Conservation (phyloP, 306 rosid species). For the Herpetospermum pedunculosum region DNA sequence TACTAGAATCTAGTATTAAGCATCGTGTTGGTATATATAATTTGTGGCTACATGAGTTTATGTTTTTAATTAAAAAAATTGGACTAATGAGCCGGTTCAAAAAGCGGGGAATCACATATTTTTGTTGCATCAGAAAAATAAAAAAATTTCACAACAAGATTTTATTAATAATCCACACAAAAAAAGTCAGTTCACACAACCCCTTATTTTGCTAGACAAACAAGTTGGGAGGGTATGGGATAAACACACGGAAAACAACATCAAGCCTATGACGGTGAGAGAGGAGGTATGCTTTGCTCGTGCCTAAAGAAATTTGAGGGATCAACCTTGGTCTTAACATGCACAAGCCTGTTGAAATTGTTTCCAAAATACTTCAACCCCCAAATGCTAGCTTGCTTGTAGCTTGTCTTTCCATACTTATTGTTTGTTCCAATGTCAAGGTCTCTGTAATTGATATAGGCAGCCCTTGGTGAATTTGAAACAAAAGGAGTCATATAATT, state of each 20-base stretch:
- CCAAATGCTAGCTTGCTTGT: conserved; percentile 46
- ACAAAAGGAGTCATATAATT: background rate
- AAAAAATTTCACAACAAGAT: background rate
- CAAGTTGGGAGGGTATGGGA: background rate
- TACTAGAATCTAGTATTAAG: too few species aligned
- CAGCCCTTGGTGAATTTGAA: conserved; percentile 41
- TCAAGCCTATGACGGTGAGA: background rate
- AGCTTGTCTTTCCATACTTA: conserved; percentile 11
- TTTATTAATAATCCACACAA: background rate
- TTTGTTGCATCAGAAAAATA: background rate
- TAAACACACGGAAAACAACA: background rate
- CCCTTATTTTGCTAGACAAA: background rate
- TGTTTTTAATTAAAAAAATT: too few species aligned
- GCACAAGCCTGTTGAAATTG: background rate
- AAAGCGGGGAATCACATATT: background rate
- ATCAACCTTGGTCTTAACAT: background rate
- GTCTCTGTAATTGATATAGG: conserved; percentile 17
- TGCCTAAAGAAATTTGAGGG: background rate
- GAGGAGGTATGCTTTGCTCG: conserved; percentile 64
- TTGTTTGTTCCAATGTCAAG: background rate
- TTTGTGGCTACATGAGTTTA: too few species aligned
- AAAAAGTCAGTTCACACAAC: background rate
- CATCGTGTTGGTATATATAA: too few species aligned
- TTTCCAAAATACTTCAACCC: conserved; percentile 37
- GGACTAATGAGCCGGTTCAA: too few species aligned